phyloP scores from a whole-genome alignment of 1,139 yeast species.

The Eremothecium gossypii region DNA sequence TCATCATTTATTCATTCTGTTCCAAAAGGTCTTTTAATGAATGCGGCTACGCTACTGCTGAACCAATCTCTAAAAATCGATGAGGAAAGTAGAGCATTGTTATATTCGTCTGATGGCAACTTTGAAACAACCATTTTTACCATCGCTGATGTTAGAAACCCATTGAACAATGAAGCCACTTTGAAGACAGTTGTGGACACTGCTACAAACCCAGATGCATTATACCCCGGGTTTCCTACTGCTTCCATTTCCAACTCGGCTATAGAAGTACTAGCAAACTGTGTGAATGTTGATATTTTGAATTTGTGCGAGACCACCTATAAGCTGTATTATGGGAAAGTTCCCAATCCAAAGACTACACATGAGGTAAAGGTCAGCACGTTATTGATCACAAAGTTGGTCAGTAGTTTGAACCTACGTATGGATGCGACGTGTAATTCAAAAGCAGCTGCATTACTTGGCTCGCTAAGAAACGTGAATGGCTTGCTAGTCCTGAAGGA shows the following conservation, averaged over 20 bases:
- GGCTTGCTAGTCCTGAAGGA: slow-evolving; percentile 32
- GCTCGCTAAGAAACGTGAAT: slow-evolving; percentile 37
- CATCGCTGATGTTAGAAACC: slow-evolving; percentile 38
- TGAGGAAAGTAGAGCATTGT: slow-evolving; percentile 23
- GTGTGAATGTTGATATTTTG: slow-evolving; percentile 48
- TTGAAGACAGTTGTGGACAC: slow-evolving; percentile 35
- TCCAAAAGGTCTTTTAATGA: slow-evolving; percentile 29
- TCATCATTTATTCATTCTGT: slow-evolving; percentile 17
- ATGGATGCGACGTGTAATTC: slow-evolving; percentile 34
- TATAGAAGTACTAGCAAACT: slow-evolving; percentile 36
- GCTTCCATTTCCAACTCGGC: slow-evolving; percentile 32
- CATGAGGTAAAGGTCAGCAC: slow-evolving; percentile 14
- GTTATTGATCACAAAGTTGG: slow-evolving; percentile 4
- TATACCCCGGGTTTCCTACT: slow-evolving; percentile 28
- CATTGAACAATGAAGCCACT: slow-evolving; percentile 30
- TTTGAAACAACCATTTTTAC: slow-evolving; percentile 35
- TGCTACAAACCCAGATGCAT: slow-evolving; percentile 26
- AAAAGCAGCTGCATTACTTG: slow-evolving; percentile 16
- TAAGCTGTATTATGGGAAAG: slow-evolving; percentile 32
- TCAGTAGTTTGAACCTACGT: slow-evolving; percentile 31
- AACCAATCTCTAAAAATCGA: slow-evolving; percentile 24
- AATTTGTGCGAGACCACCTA: slow-evolving; percentile 47
- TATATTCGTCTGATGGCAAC: slow-evolving; percentile 17
- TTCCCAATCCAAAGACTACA: slow-evolving; percentile 26
- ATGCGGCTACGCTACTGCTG: slow-evolving; percentile 27